Base-by-base conservation (phyloP, 2,329 filamentous ascomycete genomes). In the Sarocladium strictum region DNA sequence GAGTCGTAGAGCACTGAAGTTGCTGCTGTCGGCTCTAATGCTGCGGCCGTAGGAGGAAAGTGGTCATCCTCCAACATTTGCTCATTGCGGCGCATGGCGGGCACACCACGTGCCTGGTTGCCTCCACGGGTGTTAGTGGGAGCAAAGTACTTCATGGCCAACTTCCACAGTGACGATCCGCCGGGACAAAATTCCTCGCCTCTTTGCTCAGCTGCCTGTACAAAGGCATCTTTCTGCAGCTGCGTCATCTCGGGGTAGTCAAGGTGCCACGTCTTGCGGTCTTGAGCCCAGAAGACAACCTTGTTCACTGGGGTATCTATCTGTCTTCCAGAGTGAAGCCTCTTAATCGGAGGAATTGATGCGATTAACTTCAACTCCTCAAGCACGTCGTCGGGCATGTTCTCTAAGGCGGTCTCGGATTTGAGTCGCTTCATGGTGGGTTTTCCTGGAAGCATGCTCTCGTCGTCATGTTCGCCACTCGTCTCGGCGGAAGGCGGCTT, bases 181-280 rank as follows among this genome's bases (percentile, higher is more conserved):
- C 76, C 77, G 2, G 76, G 78, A 0, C 67, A 68, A 53, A 86
- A 86, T 19, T 73, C 68, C 60, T 86, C 81, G 1, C 72, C 71
- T 32, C 77, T 71, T 0, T 69, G 67, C 29, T 68, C 61, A 1
- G 81, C 81, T 15, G 78, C 80, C n/a, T 73, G 64, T 17, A 72
- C 68, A 64, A 84, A 85, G 2, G 76, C 78, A 32, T 77, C 74
- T 55, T 77, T 76, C 57, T 86, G 81, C 6, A 81, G 69, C 55
- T 80, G 76, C 0, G 78, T 84, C 80, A 86, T 85, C 58, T 83
- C 78, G 0, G 83, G 83, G 60, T 86, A 86, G 52, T 79, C 65
- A 3, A 84, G 70, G 58, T 86, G 83, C 75, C 81, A 84, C 1
- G 79, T 84, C 19, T 64, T 69, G 54, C 70, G 71, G 59, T 85